These are phyloP conservation scores for Aspergillus piperis DNA, from an alignment of 2,329 filamentous ascomycete genomes.

Conservation along the genomic window DNA sequence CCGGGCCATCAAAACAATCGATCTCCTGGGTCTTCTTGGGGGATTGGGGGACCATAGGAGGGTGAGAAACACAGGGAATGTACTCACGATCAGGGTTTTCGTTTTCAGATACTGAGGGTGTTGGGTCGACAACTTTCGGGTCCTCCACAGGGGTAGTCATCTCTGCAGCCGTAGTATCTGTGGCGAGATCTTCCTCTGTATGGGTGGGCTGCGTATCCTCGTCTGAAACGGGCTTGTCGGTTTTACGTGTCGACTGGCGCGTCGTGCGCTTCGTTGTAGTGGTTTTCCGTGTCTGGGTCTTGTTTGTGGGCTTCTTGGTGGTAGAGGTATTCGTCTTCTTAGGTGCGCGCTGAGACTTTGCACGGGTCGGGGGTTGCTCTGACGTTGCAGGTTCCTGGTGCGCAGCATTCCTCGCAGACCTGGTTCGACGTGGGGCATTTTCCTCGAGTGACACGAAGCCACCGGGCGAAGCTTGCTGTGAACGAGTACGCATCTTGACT, in stretches of 20 bases:
- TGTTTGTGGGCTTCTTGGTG: conserved; percentile 16
- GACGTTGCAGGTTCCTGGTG: conserved; percentile 13
- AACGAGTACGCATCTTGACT: conserved; percentile 41
- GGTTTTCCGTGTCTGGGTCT: conserved; percentile 15
- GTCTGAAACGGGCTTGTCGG: conserved; percentile 6
- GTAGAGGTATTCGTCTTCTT: conserved; percentile 17
- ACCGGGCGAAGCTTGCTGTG: conserved; percentile 38
- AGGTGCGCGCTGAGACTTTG: conserved; percentile 17
- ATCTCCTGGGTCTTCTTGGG: not conserved
- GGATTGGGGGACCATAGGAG: not conserved
- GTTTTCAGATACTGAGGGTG: conserved; percentile 13
- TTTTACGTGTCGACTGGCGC: conserved; percentile 19
- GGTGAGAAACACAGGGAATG: not conserved
- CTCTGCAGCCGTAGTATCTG: not conserved
- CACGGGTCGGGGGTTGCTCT: conserved; percentile 16
- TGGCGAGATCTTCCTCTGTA: not conserved
- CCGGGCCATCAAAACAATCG: not conserved
- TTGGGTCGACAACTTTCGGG: not conserved
- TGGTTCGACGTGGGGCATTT: conserved; percentile 22
- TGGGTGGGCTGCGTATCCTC: conserved; percentile 10
- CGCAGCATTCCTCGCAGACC: conserved; percentile 20
- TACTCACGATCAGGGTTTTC: conserved; percentile 20
- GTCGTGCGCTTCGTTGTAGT: conserved; percentile 14
- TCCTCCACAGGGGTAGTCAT: conserved; percentile 2
- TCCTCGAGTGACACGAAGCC: conserved; percentile 36